These are phyloP conservation scores for Aspergillus incahuasiensis DNA, from an alignment of 495 filamentous ascomycete genomes.

Conservation along the genomic window DNA sequence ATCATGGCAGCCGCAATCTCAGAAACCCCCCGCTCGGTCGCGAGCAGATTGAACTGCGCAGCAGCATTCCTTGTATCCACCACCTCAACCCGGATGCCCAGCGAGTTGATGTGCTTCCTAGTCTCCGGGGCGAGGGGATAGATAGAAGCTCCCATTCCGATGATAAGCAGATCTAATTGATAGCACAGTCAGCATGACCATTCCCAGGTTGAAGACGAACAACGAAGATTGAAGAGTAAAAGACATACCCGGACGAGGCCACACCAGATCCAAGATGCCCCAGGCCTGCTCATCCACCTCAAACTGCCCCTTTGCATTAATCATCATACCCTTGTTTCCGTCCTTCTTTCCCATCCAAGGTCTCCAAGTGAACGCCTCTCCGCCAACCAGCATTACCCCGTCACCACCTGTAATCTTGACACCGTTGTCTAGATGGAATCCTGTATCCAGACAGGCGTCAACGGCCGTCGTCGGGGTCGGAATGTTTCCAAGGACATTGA, in stretches of 20 bases:
- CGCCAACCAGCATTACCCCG: slow-evolving; percentile 70
- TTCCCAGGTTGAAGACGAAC: slow-evolving; percentile 21
- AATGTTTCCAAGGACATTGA: slow-evolving; percentile 76
- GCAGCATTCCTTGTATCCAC: slow-evolving; percentile 93
- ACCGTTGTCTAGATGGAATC: slow-evolving; percentile 51
- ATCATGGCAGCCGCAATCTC: slow-evolving; percentile 87
- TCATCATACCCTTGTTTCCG: slow-evolving; percentile 44
- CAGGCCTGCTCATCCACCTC: slow-evolving; percentile 67
- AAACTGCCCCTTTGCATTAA: slow-evolving; percentile 77
- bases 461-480: slow-evolving; percentile 74
- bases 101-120: slow-evolving; percentile 60
- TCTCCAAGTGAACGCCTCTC: slow-evolving; percentile 83
- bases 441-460: slow-evolving; percentile 48
- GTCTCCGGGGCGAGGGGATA: slow-evolving; percentile 72
- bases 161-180: slow-evolving; percentile 71
- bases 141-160: slow-evolving; percentile 75
- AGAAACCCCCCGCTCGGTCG: slow-evolving; percentile 72
- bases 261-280: slow-evolving; percentile 72
- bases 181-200: neutral
- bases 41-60: slow-evolving; percentile 81
- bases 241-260: slow-evolving; percentile 83
- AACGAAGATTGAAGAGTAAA: slow-evolving; percentile 4
- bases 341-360: slow-evolving; percentile 57
- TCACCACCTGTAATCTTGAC: slow-evolving; percentile 58
- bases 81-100: slow-evolving; percentile 85